These are phyloP conservation scores for Crithidia mellificae DNA, from an alignment of 208 protist genomes.

Conservation along the genomic window DNA sequence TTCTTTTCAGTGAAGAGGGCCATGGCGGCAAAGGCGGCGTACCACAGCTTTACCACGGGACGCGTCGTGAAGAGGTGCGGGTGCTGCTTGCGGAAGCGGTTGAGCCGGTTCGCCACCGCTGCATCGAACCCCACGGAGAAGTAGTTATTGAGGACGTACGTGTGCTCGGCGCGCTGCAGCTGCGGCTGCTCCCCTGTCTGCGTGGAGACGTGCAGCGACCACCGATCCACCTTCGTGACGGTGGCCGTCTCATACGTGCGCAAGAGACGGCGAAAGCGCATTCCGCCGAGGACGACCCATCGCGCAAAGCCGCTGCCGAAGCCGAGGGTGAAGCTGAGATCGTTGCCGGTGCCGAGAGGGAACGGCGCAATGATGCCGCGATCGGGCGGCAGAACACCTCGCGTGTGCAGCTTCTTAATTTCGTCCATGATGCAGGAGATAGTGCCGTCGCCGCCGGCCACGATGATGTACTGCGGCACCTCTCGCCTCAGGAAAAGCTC, in stretches of 20 bases:
- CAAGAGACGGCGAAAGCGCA: constrained; percentile 38
- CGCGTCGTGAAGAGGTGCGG: constrained; percentile 44
- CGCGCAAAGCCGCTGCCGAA: constrained; percentile 61
- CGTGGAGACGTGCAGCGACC: constrained; percentile 35
- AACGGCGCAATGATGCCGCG: constrained; percentile 48
- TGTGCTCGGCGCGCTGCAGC: neutral
- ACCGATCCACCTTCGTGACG: constrained; percentile 42
- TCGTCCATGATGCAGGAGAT: constrained; percentile 55
- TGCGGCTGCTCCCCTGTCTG: neutral
- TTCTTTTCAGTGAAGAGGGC: constrained; percentile 38
- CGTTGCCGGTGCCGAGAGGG: constrained; percentile 76
- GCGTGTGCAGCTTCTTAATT: constrained; percentile 39
- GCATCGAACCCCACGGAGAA: constrained; percentile 76
- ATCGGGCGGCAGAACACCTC: neutral
- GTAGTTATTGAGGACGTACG: constrained; percentile 63
- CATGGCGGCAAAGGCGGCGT: constrained; percentile 48
- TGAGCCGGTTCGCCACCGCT: constrained; percentile 38
- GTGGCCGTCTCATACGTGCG: constrained; percentile 24
- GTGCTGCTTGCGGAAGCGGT: constrained; percentile 40
- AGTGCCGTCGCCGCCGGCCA: constrained; percentile 68
- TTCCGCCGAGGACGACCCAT: constrained; percentile 42
- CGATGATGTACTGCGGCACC: constrained; percentile 44
- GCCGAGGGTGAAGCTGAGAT: constrained; percentile 60
- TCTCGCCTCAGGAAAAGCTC: constrained; percentile 31
- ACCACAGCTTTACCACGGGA: constrained; percentile 65